Percentiles rank a stretch among this genome's conserved stretches.
Evolutionary conservation across 2,329 filamentous ascomycete genomes (phyloP).

Genomic region (Verticillium nubilum): DNA sequence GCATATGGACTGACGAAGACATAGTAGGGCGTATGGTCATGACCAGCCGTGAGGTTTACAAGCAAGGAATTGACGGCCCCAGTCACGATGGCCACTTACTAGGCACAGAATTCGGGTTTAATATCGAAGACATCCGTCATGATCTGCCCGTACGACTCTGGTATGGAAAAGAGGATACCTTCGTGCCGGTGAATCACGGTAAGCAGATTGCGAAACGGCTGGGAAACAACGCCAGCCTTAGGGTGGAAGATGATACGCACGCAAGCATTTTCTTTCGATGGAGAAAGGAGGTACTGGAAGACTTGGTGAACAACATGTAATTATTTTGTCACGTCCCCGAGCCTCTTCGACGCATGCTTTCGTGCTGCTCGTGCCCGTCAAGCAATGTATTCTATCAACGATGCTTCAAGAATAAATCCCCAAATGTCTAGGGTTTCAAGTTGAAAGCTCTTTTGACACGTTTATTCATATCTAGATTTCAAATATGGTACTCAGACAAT

Average conservation of each 20-base stretch:
- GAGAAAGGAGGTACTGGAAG: slow-evolving; percentile 1
- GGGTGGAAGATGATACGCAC: slow-evolving; percentile 10
- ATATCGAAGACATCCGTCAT: slow-evolving; percentile 5
- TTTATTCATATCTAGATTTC: no score
- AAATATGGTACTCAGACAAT: no score
- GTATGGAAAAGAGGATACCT: slow-evolving; percentile 8
- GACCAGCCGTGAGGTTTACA: slow-evolving; percentile 6
- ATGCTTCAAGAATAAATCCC: no score
- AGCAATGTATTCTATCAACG: no score
- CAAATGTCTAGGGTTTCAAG: no score
- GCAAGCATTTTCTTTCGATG: slow-evolving; percentile 8
- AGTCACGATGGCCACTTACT: slow-evolving; percentile 5
- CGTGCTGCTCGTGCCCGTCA: no score
- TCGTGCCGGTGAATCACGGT: slow-evolving; percentile 8
- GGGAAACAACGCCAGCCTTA: slow-evolving; percentile 1
- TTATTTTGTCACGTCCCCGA: no score
- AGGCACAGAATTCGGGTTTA: slow-evolving; percentile 8
- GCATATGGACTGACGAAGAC: slow-evolving; percentile 4
- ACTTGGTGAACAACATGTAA: not conserved
- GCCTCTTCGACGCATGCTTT: no score
- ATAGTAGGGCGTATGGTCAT: slow-evolving; percentile 6
- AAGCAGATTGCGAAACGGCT: slow-evolving; percentile 7
- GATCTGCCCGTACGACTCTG: slow-evolving; percentile 6
- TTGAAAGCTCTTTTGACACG: no score
- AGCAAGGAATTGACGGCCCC: slow-evolving; percentile 8